phyloP scores from a whole-genome alignment of 306 rosid genomes.

The Sphenostylis stenocarpa region DNA sequence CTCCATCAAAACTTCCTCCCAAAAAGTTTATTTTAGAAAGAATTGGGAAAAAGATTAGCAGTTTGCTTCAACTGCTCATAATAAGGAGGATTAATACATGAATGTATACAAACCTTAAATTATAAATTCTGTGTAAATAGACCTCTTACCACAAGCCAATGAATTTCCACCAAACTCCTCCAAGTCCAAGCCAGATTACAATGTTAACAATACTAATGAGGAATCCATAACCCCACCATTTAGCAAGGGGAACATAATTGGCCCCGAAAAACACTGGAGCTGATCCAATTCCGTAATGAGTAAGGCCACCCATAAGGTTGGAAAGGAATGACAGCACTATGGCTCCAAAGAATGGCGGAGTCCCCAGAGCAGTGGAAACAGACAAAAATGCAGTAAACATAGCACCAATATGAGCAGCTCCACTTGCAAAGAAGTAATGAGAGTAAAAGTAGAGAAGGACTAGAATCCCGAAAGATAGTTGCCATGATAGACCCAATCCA shows the following conservation, averaged over 20 bases:
- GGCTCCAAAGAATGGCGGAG: conserved; percentile 91
- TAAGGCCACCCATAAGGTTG: conserved; percentile 97
- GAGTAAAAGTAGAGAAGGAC: conserved; percentile 97
- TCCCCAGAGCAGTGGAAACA: conserved; percentile 96
- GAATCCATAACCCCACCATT: conserved; percentile 99
- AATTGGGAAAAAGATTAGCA: conserved; percentile 38
- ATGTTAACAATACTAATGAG: conserved; percentile 75
- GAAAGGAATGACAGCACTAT: conserved; percentile 92
- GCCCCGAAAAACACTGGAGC: conserved; percentile 98
- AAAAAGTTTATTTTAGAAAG: conserved; percentile 47
- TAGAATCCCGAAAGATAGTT: conserved; percentile 84
- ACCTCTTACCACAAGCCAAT: conserved; percentile 81
- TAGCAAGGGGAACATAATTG: conserved; percentile 85
- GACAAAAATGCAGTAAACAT: conserved; percentile 99
- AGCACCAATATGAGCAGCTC: conserved; percentile 99
- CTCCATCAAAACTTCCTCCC: conserved; percentile 44
- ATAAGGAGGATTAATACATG: conserved; percentile 27
- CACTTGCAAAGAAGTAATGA: conserved; percentile 99
- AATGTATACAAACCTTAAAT: conserved; percentile 28
- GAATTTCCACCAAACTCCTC: conserved; percentile 94
- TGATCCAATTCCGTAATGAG: conserved; percentile 98
- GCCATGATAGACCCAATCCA: conserved; percentile 97
- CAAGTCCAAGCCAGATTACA: conserved; percentile 89
- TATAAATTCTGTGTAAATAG: conserved; percentile 16
- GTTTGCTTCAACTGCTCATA: conserved; percentile 44